These are phyloP conservation scores for Pseudozyma tsukubaensis DNA, from an alignment of 1,284 basidiomycete genomes.

Conservation along the genomic window DNA sequence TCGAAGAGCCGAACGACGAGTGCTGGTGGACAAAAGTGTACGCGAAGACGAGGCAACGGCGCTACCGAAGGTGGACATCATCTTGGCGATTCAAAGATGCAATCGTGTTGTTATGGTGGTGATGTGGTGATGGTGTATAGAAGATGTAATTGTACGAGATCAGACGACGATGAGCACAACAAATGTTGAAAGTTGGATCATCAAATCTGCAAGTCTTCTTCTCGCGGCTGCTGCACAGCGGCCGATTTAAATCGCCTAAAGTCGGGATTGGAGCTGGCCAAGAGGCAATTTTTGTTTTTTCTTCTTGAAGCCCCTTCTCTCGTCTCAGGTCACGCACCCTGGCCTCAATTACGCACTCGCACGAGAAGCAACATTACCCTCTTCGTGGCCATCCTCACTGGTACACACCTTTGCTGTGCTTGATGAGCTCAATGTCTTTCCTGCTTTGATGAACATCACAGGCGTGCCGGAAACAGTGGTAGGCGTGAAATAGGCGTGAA, in stretches of 20 bases:
- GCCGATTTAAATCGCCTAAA: constrained; percentile 24
- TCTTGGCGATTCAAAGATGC: background rate
- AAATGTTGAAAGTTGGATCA: constrained; percentile 3
- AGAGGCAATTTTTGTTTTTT: constrained; percentile 2
- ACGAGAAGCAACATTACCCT: constrained; percentile 2
- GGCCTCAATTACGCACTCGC: constrained; percentile 3
- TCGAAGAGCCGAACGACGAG: constrained; percentile 6
- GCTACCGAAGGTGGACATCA: constrained; percentile 24
- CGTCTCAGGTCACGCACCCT: constrained; percentile 19
- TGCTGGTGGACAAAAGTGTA: constrained; percentile 7
- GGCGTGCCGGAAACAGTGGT: background rate
- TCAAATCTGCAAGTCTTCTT: background rate
- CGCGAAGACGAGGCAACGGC: constrained; percentile 38
- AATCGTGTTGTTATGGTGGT: background rate
- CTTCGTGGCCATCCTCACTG: background rate
- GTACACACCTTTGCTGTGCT: background rate
- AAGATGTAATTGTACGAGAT: background rate
- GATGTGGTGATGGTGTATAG: constrained; percentile 2
- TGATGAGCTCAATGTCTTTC: background rate
- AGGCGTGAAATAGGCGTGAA: background rate
- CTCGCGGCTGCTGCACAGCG: background rate
- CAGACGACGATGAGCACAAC: constrained; percentile 3
- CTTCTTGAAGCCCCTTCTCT: constrained; percentile 1
- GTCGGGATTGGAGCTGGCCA: constrained; percentile 3
- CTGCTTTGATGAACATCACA: background rate